Conservation (phyloP, 129 eudicot species). For the Artemisia argyi region DNA sequence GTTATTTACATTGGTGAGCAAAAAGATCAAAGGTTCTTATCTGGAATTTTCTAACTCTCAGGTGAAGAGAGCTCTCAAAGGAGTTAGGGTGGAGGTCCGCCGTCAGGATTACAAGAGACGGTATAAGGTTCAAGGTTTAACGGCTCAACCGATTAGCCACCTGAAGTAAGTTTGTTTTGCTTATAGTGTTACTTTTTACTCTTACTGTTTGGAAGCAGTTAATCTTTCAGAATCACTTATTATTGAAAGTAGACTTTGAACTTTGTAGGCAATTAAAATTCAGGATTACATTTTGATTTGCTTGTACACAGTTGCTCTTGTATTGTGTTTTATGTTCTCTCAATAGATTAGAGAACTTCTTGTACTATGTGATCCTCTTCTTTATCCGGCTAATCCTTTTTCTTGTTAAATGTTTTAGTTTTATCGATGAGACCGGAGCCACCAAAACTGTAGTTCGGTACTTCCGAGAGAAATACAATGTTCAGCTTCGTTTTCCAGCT, state of each 20-base stretch:
- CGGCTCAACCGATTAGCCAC: slow-evolving; percentile 32
- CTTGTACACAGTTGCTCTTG: too few species aligned
- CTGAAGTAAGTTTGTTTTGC: slow-evolving; percentile 34
- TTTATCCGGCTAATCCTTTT: background rate
- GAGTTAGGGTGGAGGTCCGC: slow-evolving; percentile 40
- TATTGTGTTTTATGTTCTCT: too few species aligned
- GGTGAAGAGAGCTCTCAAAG: slow-evolving; percentile 66
- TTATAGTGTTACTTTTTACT: background rate
- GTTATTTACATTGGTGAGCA: too few species aligned
- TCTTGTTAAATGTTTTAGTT: background rate
- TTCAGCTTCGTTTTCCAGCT: slow-evolving; percentile 22
- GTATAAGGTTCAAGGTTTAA: slow-evolving; percentile 39
- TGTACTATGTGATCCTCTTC: background rate
- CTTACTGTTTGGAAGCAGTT: too few species aligned
- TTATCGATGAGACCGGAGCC: slow-evolving; percentile 23
- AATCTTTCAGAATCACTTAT: too few species aligned
- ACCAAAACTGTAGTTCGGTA: slow-evolving; percentile 40
- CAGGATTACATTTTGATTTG: too few species aligned
- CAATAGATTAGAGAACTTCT: too few species aligned
- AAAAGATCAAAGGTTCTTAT: too few species aligned
- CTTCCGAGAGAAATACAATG: slow-evolving; percentile 39
- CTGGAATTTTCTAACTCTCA: slow-evolving; percentile 15
- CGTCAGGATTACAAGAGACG: slow-evolving; percentile 22
- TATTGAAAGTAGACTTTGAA: too few species aligned
- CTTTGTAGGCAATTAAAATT: too few species aligned